Base-by-base conservation (phyloP, 805 yeast genomes). In the Sugiyamaella valdiviana region DNA sequence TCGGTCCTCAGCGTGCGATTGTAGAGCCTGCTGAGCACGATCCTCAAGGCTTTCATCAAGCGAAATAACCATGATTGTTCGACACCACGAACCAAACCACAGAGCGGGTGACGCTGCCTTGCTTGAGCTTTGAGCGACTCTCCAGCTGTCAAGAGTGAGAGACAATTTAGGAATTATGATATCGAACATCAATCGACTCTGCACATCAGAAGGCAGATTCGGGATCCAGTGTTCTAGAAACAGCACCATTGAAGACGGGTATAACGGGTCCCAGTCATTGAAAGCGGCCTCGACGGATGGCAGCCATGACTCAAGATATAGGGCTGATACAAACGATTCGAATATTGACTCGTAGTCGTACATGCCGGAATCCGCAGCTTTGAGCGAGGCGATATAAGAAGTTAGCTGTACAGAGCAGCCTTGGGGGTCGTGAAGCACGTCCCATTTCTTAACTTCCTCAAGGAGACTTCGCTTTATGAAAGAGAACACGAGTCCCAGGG, bases 221-320 rank as follows among this genome's bases (percentile, higher is more conserved):
- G 57, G 60, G 20, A 59, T 63, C 80, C 78, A 74, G 17, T 68
- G 70, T 16, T 74, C 62, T 0, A 76, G 44, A 2, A 73, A 48
- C 0, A 67, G 58, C 5, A 75, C 59, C 1, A 70, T 72, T 10
- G 70, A 46, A 41, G 68, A 66, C 1, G 78, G 74, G 37, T 68
- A 65, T 15, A 56, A 44, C 3, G 66, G 58, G 6, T 66, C 53
- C 79, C 80, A 76, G 5, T 61, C 54, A 6, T 56, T 43, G 9
- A 44, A 42, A 10, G 58, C 59, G 0, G 54, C 32, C 1, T 57
- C 47, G 4, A 72, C 56, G 17, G 63, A 64, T 0, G 71, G 68
- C 2, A 62, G 53, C 75, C 76, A 73, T 3, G 59, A 44, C 3
- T 17, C 21, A 15, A 36, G 39, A 15, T 26, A 26, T n/a, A 26